phyloP scores from a whole-genome alignment of 768 basidiomycete species.

The Suillus brevipes region DNA sequence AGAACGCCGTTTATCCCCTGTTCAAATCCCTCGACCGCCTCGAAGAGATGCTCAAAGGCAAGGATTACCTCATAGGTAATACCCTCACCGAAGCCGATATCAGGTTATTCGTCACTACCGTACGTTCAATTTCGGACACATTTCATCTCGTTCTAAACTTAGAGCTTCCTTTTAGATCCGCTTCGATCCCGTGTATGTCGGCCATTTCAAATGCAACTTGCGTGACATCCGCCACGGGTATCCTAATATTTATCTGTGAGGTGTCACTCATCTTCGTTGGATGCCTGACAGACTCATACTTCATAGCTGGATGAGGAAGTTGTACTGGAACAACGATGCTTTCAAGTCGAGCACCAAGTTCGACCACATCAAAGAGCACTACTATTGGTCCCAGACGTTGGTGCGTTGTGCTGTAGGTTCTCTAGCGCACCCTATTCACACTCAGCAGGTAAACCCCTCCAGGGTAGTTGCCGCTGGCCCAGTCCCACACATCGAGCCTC shows the following conservation, averaged over 20 bases:
- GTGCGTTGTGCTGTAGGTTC: conserved; percentile 11
- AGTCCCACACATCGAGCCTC: conserved; percentile 61
- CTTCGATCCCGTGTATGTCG: conserved; percentile 88
- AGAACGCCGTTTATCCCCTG: conserved; percentile 68
- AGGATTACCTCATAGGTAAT: conserved; percentile 84
- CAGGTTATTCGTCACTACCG: conserved; percentile 91
- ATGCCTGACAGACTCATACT: not conserved
- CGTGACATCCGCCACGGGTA: conserved; percentile 84
- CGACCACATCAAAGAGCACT: conserved; percentile 61
- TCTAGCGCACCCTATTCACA: conserved; percentile 5
- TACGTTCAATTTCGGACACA: conserved; percentile 36
- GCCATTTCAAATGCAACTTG: conserved; percentile 94
- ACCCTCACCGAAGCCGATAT: conserved; percentile 81
- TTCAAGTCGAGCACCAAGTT: conserved; percentile 90
- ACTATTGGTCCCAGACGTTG: conserved; percentile 38
- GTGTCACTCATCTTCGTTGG: not conserved
- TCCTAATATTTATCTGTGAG: conserved; percentile 69
- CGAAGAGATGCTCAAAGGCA: conserved; percentile 74
- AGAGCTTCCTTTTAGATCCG: conserved; percentile 53
- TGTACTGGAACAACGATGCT: conserved; percentile 90
- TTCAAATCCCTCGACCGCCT: conserved; percentile 80
- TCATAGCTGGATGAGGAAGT: conserved; percentile 72
- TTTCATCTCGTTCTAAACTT: not conserved
- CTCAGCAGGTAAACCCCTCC: conserved; percentile 71
- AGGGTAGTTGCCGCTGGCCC: conserved; percentile 80